Conservation (phyloP, 176 grass and related monocot genomes). For the Secale cereale region DNA sequence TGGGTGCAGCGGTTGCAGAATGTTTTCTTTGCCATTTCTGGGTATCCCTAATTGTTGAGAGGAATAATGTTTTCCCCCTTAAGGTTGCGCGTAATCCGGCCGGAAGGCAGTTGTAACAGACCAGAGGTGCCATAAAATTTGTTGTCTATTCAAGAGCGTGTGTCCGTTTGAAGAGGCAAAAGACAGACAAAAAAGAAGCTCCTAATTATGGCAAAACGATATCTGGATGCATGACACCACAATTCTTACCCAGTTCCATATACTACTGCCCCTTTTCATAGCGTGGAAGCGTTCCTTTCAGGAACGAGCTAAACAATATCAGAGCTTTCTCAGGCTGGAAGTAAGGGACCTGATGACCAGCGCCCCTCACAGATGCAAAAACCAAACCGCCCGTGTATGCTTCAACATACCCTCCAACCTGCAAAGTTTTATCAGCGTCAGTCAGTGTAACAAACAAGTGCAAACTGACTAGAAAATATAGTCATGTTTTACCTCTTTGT, state of each 20-base stretch:
- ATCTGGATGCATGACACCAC: background rate
- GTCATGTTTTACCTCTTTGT: constrained; percentile 23
- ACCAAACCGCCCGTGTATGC: constrained; percentile 26
- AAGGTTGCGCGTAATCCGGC: too few relatives aligned
- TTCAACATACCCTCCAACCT: constrained; percentile 56
- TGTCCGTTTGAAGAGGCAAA: too few relatives aligned
- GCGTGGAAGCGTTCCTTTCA: constrained; percentile 28
- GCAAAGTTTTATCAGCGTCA: background rate
- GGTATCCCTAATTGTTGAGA: background rate
- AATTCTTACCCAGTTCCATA: background rate
- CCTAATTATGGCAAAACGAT: background rate
- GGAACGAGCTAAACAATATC: constrained; percentile 33
- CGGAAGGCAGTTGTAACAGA: background rate
- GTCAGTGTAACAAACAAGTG: background rate
- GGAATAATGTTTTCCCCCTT: too few relatives aligned
- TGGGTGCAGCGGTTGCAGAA: background rate
- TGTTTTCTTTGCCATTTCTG: background rate
- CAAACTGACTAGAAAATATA: background rate
- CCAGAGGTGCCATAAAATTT: background rate
- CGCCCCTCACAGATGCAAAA: constrained; percentile 40
- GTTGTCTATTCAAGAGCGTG: background rate
- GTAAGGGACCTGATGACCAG: constrained; percentile 50
- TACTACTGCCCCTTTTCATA: background rate
- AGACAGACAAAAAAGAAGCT: background rate
- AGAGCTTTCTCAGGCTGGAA: constrained; percentile 46